phyloP scores from a whole-genome alignment of 495 filamentous ascomycete species.

The Lepidopterella palustris region DNA sequence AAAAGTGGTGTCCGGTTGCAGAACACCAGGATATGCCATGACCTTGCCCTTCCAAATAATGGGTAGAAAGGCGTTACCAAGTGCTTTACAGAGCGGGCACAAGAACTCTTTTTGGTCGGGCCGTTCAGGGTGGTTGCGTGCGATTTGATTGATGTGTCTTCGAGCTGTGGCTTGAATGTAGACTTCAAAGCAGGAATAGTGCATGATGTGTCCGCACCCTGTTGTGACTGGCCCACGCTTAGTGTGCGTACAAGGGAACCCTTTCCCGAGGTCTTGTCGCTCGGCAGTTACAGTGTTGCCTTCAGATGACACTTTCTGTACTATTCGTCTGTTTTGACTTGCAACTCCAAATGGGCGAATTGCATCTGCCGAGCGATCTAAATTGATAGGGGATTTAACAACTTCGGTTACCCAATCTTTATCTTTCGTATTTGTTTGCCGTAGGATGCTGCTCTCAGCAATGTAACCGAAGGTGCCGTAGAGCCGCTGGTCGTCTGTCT shows the following conservation, averaged over 20 bases:
- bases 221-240: conserved; percentile 76
- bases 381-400: conserved; percentile 62
- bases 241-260: conserved; percentile 64
- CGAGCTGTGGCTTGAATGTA: conserved; percentile 76
- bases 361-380: conserved; percentile 75
- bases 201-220: conserved; percentile 97
- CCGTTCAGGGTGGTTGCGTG: conserved; percentile 82
- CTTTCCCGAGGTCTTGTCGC: conserved; percentile 78
- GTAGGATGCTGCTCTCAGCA: conserved; percentile 77
- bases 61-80: conserved; percentile 91
- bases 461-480: conserved; percentile 90
- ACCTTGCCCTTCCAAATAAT: conserved; percentile 93
- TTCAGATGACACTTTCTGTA: conserved; percentile 66
- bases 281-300: conserved; percentile 65
- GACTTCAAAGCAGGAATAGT: conserved; percentile 88
- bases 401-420: conserved; percentile 80
- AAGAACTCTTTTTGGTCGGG: conserved; percentile 77
- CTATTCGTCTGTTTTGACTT: conserved; percentile 68
- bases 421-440: conserved; percentile 76
- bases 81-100: conserved; percentile 95
- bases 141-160: conserved; percentile 84
- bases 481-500: conserved; percentile 78
- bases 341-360: conserved; percentile 87
- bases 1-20: conserved; percentile 55
- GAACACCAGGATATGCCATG: conserved; percentile 63